Conservation (phyloP, 441 rosid genomes). For the Pelargonium cotyledonis region DNA sequence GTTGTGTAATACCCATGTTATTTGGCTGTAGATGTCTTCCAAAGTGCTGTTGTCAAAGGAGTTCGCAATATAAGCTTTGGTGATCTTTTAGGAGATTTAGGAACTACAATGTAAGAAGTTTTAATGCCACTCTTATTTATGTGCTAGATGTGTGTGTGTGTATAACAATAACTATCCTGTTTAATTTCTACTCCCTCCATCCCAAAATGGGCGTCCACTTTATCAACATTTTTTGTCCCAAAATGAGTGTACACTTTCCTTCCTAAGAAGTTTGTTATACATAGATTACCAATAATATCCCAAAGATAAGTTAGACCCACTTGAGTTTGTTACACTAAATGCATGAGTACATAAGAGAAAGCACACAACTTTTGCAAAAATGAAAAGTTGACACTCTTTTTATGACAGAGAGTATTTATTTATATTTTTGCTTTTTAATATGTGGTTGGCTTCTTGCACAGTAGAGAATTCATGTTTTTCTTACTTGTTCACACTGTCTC, state of each 20-base stretch:
- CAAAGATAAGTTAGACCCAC: no score
- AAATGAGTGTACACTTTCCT: no score
- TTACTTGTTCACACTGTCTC: not conserved
- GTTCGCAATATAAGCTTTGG: constrained; percentile 86
- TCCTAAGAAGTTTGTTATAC: no score
- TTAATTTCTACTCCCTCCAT: not conserved
- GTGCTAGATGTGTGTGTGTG: not conserved
- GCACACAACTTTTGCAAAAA: no score
- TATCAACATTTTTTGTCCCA: no score
- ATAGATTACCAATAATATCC: no score
- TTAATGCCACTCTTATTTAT: constrained; percentile 9
- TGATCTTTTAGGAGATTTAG: constrained; percentile 82
- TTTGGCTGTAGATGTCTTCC: constrained; percentile 55
- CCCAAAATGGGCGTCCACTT: no score
- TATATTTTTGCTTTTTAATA: no score
- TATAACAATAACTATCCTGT: not conserved
- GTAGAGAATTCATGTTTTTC: not conserved
- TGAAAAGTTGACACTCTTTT: no score
- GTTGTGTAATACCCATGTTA: constrained; percentile 15
- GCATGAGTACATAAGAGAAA: no score
- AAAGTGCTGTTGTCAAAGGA: constrained; percentile 77
- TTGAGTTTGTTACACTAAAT: no score
- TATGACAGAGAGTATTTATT: no score
- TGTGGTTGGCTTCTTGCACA: not conserved
- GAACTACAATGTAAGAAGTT: constrained; percentile 69